phyloP scores from a whole-genome alignment of 1,284 basidiomycete species.

The Amylostereum areolatum region DNA sequence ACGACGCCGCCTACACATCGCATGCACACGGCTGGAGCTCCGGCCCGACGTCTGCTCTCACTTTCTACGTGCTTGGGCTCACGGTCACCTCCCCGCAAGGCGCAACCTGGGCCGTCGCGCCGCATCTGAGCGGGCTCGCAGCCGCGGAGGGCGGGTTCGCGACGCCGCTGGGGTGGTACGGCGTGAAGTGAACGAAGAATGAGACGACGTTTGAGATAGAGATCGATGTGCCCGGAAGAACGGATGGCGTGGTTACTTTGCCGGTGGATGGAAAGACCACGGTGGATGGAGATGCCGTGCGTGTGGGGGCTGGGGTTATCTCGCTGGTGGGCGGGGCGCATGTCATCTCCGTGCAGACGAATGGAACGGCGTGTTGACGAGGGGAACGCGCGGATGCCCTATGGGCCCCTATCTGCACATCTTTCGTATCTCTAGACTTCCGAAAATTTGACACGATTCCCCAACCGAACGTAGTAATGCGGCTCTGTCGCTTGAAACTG shows the following conservation, averaged over 20 bases:
- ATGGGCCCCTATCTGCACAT: too few species aligned
- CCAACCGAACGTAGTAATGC: too few species aligned
- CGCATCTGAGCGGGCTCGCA: conserved; percentile 31
- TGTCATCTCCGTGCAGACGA: too few species aligned
- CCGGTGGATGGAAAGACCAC: conserved; percentile 25
- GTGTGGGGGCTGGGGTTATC: neutral
- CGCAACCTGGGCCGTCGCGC: conserved; percentile 36
- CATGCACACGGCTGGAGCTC: conserved; percentile 35
- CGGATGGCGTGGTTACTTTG: conserved; percentile 24
- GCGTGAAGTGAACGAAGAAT: conserved; percentile 25
- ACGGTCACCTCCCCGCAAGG: conserved; percentile 33
- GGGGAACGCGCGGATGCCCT: too few species aligned
- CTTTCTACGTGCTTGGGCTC: conserved; percentile 39
- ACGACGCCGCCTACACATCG: conserved; percentile 41
- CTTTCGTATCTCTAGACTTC: too few species aligned
- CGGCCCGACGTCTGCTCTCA: conserved; percentile 29
- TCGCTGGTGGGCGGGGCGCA: neutral
- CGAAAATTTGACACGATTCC: too few species aligned
- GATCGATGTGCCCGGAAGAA: conserved; percentile 27
- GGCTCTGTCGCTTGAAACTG: too few species aligned
- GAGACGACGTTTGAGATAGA: conserved; percentile 18
- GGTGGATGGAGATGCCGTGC: conserved; percentile 17
- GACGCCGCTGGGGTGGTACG: conserved; percentile 37
- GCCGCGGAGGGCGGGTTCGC: conserved; percentile 36
- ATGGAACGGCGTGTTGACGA: too few species aligned